Conservation (phyloP, 148 eudicot genomes). For the Selenicereus undatus region DNA sequence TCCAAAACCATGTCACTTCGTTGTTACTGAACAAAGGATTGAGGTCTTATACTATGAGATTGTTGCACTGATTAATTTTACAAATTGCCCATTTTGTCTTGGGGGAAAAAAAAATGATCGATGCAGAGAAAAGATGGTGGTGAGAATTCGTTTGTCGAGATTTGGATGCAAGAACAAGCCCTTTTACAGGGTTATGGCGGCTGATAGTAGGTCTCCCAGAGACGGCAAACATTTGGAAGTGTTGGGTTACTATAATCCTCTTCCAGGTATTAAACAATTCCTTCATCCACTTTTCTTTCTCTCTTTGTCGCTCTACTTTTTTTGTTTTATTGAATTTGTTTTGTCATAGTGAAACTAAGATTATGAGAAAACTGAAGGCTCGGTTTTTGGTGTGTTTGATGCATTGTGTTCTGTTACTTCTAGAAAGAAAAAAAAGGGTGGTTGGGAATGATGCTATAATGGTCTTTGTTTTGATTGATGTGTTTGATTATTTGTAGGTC, state of each 20-base stretch:
- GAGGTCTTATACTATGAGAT: background rate
- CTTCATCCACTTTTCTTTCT: background rate
- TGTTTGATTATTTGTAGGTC: constrained; percentile 50
- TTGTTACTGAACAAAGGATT: background rate
- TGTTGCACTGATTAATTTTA: background rate
- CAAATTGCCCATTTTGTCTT: no score
- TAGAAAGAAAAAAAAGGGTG: no score
- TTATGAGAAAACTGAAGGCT: background rate
- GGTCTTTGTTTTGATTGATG: no score
- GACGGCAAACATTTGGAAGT: constrained; percentile 96
- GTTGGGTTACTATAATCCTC: constrained; percentile 86
- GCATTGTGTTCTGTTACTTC: no score
- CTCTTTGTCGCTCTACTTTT: no score
- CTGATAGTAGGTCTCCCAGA: constrained; percentile 82
- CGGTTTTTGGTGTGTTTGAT: background rate
- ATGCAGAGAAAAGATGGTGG: constrained; percentile 53
- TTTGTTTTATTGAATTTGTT: no score
- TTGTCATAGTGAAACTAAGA: background rate
- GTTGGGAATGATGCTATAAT: no score
- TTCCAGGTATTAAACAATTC: constrained; percentile 43
- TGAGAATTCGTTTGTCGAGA: constrained; percentile 66
- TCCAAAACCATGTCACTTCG: background rate
- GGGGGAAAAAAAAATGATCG: background rate
- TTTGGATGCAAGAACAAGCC: constrained; percentile 86
- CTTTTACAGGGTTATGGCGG: constrained; percentile 85